These are phyloP conservation scores for Heliocybe sulcata DNA, from an alignment of 1,284 basidiomycete species.

Conservation along the genomic window DNA sequence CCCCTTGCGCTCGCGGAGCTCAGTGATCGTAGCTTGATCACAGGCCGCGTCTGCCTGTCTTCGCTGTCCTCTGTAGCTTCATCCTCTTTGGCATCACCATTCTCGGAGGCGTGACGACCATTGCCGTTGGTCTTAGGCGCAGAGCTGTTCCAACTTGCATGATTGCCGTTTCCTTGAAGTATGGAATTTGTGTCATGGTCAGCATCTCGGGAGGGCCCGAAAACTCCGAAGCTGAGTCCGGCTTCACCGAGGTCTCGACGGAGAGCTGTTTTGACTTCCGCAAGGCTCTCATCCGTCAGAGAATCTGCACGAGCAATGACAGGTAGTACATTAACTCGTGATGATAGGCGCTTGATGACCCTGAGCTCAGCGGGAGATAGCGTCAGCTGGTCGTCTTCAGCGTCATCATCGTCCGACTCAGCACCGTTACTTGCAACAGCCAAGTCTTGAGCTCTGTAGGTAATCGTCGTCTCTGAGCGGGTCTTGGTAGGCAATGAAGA, in stretches of 20 bases:
- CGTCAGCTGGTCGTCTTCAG: slow-evolving; percentile 33
- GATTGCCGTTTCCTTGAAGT: slow-evolving; percentile 17
- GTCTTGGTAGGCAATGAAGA: slow-evolving; percentile 42
- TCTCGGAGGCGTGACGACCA: slow-evolving; percentile 12
- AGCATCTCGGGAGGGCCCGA: slow-evolving; percentile 34
- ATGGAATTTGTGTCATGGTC: slow-evolving; percentile 11
- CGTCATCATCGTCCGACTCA: slow-evolving; percentile 41
- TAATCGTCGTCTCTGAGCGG: slow-evolving; percentile 54
- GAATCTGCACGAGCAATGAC: slow-evolving; percentile 72
- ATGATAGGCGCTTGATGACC: slow-evolving; percentile 64
- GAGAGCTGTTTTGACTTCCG: slow-evolving; percentile 59
- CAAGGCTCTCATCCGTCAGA: slow-evolving; percentile 65
- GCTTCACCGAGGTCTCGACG: slow-evolving; percentile 54
- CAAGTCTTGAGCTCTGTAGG: slow-evolving; percentile 43
- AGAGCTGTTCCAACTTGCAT: slow-evolving; percentile 19
- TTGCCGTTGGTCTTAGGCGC: slow-evolving; percentile 9
- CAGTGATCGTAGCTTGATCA: slow-evolving; percentile 56
- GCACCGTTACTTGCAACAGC: slow-evolving; percentile 34
- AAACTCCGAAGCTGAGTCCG: slow-evolving; percentile 66
- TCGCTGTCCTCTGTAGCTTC: slow-evolving; percentile 30
- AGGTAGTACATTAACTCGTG: slow-evolving; percentile 69
- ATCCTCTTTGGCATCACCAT: slow-evolving; percentile 20
- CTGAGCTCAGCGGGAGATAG: slow-evolving; percentile 73
- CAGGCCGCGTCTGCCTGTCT: slow-evolving; percentile 53
- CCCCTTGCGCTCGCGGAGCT: slow-evolving; percentile 28